These are phyloP conservation scores for Salix exigua DNA, from an alignment of 345 rosid species.

Conservation along the genomic window DNA sequence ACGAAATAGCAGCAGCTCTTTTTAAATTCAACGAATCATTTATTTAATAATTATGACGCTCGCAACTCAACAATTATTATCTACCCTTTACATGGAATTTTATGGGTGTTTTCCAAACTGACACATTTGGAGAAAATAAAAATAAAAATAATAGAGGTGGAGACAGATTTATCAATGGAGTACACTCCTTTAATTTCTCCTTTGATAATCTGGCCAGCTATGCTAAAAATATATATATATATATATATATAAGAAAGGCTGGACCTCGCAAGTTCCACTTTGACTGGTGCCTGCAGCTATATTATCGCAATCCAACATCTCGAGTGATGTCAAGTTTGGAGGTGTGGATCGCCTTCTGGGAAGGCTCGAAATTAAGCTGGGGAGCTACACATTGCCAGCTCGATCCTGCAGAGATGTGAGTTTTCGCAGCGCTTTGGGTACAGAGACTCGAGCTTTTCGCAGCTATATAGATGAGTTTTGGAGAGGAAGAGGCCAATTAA, in stretches of 20 bases:
- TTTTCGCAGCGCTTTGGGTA: conserved; percentile 2
- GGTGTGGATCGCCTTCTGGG: conserved; percentile 18
- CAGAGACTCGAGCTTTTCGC: conserved; percentile 9
- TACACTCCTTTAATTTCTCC: conserved; percentile 17
- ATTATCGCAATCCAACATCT: conserved; percentile 9
- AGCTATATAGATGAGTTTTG: background rate
- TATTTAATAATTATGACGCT: too few species aligned
- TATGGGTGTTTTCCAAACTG: too few species aligned
- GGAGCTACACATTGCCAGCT: conserved; percentile 3
- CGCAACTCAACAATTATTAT: too few species aligned
- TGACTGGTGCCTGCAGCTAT: conserved; percentile 4
- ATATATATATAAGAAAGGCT: conserved; percentile 14
- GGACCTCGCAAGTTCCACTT: conserved; percentile 21
- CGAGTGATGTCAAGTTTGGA: conserved; percentile 10
- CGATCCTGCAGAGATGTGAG: conserved; percentile 13
- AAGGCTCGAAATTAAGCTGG: conserved; percentile 9
- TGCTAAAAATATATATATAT: too few species aligned
- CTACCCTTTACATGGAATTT: too few species aligned
- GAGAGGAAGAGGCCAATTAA: background rate
- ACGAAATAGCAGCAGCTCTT: too few species aligned
- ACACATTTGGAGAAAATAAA: too few species aligned
- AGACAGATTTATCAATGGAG: background rate
- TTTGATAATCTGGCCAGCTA: conserved; percentile 9
- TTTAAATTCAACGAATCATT: too few species aligned
- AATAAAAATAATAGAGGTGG: too few species aligned